phyloP scores from a whole-genome alignment of 2,329 filamentous ascomycete genomes.

The Elsinoe fawcettii region DNA sequence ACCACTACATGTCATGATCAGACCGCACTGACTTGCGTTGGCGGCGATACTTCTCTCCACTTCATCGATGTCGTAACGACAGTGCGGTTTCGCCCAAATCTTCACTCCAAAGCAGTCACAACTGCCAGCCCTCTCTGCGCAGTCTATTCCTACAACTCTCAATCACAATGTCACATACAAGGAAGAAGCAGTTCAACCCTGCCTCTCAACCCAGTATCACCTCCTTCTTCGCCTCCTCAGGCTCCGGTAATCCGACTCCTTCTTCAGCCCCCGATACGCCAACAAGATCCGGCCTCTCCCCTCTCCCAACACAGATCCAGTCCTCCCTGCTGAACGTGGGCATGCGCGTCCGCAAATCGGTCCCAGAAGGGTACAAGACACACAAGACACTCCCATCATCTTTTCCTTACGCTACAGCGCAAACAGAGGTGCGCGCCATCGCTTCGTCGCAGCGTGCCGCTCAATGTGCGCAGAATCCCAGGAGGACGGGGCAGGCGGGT shows the following conservation, averaged over 20 bases:
- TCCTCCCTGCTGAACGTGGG: conserved; percentile 82
- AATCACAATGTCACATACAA: conserved; percentile 23
- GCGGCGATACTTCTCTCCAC: neutral
- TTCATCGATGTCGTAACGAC: neutral
- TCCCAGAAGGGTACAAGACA: conserved; percentile 91
- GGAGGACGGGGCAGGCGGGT: neutral
- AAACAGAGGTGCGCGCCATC: neutral
- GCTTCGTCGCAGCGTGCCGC: neutral
- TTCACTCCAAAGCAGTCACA: neutral
- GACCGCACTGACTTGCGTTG: neutral
- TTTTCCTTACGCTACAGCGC: conserved; percentile 5
- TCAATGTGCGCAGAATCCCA: neutral
- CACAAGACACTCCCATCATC: conserved; percentile 35
- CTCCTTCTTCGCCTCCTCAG: conserved; percentile 31
- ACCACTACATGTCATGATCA: conserved; percentile 5
- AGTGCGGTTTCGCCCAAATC: neutral
- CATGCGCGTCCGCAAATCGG: conserved; percentile 88
- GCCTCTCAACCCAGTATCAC: conserved; percentile 36
- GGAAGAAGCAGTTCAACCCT: conserved; percentile 40
- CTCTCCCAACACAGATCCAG: conserved; percentile 60
- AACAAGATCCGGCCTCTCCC: conserved; percentile 29
- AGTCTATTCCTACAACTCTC: neutral
- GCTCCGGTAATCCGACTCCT: conserved; percentile 18
- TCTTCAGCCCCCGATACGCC: conserved; percentile 1
- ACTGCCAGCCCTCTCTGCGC: too few species aligned